Evolutionary conservation across 352 stramenopile species (phyloP).

Genomic region (Elongisporangium senticosum): DNA sequence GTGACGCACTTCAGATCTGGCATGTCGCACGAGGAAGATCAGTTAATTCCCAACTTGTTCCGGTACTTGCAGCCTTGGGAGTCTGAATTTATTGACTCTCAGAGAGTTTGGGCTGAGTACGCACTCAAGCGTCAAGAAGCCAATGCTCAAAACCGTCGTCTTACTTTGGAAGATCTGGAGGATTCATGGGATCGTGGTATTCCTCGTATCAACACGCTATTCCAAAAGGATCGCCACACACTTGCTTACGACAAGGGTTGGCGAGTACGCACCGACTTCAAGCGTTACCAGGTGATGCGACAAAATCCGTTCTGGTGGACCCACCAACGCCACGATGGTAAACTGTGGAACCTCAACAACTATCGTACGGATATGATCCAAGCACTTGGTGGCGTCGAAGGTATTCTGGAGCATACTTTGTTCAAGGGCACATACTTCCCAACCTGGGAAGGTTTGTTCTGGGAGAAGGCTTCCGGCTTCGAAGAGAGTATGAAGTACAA

Average conservation of each 20-base stretch:
- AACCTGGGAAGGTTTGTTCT: constrained; percentile 99
- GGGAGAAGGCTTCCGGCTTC: constrained; percentile 98
- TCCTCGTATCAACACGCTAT: constrained; percentile 95
- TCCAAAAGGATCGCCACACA: constrained; percentile 98
- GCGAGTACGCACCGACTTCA: constrained; percentile 98
- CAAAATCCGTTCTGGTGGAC: constrained; percentile 99
- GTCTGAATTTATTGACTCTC: constrained; percentile 99
- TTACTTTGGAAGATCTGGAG: constrained; percentile 99
- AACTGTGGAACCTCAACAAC: constrained; percentile 99
- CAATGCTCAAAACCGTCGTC: constrained; percentile 97
- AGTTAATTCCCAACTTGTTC: constrained; percentile 99
- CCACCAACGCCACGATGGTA: constrained; percentile 97
- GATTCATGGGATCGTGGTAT: constrained; percentile 99
- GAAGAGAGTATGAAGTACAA: constrained; percentile 98
- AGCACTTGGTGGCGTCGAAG: constrained; percentile 98
- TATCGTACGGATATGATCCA: constrained; percentile 99
- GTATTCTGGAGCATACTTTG: constrained; percentile 99
- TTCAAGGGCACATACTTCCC: constrained; percentile 99
- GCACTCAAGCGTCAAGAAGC: constrained; percentile 99
- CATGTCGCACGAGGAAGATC: constrained; percentile 97
- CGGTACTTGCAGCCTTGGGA: constrained; percentile 98
- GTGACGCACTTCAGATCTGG: constrained; percentile 99
- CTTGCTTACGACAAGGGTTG: constrained; percentile 99
- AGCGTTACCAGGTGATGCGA: constrained; percentile 97
- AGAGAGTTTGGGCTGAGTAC: constrained; percentile 99